Evolutionary conservation across 345 rosid genomes (phyloP).

Genomic region (Abelmoschus esculentus): DNA sequence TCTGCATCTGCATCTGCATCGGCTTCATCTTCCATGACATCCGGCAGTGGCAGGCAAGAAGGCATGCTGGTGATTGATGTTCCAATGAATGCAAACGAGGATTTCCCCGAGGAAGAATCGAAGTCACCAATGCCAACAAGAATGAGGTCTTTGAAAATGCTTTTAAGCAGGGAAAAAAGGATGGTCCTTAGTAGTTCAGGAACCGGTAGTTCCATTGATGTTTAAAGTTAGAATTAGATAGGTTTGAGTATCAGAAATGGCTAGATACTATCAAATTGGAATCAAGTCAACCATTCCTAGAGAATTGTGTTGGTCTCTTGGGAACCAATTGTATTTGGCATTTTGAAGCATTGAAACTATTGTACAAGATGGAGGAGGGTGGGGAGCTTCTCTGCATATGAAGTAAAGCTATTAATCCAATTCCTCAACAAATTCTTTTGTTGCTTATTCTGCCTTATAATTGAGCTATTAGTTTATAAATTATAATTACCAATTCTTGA

Average conservation of each 20-base stretch:
- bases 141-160: slow-evolving; percentile 72
- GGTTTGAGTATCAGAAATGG: neutral
- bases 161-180: slow-evolving; percentile 62
- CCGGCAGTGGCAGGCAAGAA: slow-evolving; percentile 14
- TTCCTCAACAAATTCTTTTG: neutral
- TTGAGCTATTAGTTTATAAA: neutral
- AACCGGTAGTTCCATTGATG: slow-evolving; percentile 34
- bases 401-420: slow-evolving; percentile 7
- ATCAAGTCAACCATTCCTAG: neutral
- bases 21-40: slow-evolving; percentile 16
- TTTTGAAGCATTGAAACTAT: no score
- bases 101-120: slow-evolving; percentile 50
- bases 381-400: slow-evolving; percentile 26
- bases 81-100: slow-evolving; percentile 30
- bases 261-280: slow-evolving; percentile 3
- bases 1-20: slow-evolving; percentile 28
- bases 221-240: slow-evolving; percentile 19
- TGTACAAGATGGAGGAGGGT: neutral
- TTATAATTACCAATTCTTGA: neutral
- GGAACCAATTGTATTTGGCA: no score
- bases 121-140: slow-evolving; percentile 69
- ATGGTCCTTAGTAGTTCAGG: slow-evolving; percentile 35
- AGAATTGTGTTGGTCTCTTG: slow-evolving; percentile 1
- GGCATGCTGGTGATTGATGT: slow-evolving; percentile 50
- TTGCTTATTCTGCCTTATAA: neutral